phyloP scores from a whole-genome alignment of 192 early-diverging fungal species.

The Dispira simplex region DNA sequence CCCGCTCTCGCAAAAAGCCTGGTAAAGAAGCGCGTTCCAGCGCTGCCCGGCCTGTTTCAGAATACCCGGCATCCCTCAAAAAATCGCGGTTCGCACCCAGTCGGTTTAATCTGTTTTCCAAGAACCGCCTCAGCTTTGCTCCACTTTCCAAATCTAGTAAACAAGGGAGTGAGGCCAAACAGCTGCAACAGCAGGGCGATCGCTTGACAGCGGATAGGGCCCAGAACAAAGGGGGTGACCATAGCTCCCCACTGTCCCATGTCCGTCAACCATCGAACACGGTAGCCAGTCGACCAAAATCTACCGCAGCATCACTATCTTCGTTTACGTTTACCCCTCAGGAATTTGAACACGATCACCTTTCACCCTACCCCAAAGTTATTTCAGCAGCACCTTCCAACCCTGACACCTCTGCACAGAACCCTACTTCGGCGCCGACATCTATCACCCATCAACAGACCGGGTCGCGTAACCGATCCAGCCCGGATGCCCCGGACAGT shows the following conservation, averaged over 20 bases:
- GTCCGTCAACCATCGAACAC: background rate
- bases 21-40: too few relatives aligned
- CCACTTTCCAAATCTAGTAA: conserved; percentile 4
- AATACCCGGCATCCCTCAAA: conserved; percentile 3
- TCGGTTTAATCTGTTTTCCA: conserved; percentile 4
- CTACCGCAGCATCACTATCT: background rate
- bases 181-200: too few relatives aligned
- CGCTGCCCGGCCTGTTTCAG: background rate
- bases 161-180: background rate
- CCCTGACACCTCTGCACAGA: too few relatives aligned
- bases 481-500: conserved; percentile 7
- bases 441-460: too few relatives aligned
- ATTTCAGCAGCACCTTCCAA: too few relatives aligned
- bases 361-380: conserved; percentile 8
- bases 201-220: too few relatives aligned
- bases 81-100: conserved; percentile 11
- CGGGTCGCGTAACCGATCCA: too few relatives aligned
- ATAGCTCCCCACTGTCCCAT: background rate
- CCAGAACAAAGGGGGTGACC: background rate
- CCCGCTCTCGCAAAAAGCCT: too few relatives aligned
- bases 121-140: conserved; percentile 11
- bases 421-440: too few relatives aligned
- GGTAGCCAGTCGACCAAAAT: background rate
- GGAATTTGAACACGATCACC: conserved; percentile 5
- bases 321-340: conserved; percentile 8